Base-by-base conservation (phyloP, 148 eudicot genomes). In the Camellia sinensis region DNA sequence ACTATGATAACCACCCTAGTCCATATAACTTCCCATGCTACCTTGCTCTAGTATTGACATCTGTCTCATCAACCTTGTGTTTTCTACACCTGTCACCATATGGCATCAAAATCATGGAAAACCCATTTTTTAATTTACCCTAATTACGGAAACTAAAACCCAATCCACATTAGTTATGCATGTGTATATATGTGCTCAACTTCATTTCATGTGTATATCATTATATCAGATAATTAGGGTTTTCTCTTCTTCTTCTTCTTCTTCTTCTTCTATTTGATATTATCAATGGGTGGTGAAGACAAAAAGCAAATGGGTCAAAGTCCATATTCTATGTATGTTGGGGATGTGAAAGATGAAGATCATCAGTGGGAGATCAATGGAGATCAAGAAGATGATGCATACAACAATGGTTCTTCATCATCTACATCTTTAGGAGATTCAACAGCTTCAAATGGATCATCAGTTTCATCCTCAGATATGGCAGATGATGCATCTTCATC, bases 401-500 rank as follows among this genome's bases (percentile, higher is more conserved):
- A 6, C 77, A 73, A 67, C 37, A 29, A 29, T 29, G 37, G 37
- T 65, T 75, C 77, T 6, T 78, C 84, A 80, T 74, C 78, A 37
- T 78, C 84, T 7, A 52, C 86, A 22, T 84, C 88, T 54, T 88
- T 80, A 45, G 62, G 50, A 43, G 85, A 56, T 43, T 89, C 91
- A 17, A 67, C 78, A 46, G 61, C 57, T 18, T 89, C 88, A 37
- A 86, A 87, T 67, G 91, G 79, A 50, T 88, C 90, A 63, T 87
- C 88, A 14, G 65, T 68, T 52, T 70, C 79, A 72, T 86, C 89
- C 46, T 85, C 85, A 9, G 93, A 92, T 43, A 84, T 87, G 80
- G 72, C 66, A 17, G 94, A 89, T 84, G 98, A 94, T 89, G 98
- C 87, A 50, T 83, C 92, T 46, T 90, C 97, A 14, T 82, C 91